Evolutionary conservation across 768 basidiomycete genomes (phyloP), one percentile per base, ranked within the genome.

Genomic region (Lactifluus pinguis): DNA sequence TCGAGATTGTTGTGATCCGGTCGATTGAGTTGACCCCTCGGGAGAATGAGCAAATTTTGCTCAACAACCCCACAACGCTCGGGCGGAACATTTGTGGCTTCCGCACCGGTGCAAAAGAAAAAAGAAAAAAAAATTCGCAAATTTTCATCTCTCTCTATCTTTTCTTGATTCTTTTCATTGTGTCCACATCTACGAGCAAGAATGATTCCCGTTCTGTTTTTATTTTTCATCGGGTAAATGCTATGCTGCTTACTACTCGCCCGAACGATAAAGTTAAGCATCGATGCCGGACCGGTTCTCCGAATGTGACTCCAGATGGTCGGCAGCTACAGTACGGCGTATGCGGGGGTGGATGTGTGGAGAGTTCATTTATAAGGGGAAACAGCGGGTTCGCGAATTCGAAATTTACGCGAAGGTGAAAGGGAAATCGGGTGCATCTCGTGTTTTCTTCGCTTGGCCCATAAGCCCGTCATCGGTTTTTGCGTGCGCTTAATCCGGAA

Each of bases 11-110:
- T 9, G 44, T 44, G 8, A 44, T 15, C 41, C 10, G 51, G 45
- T 41, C 45, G 52, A 59, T 59, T 48, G 52, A 60, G 59, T 53
- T 53, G 42, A 36, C 5, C 32, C 29, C 11, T 34, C 57, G 30
- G 44, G n/a, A 36, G 13, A 13, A 36, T 34, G 19, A 2, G 25
- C 25, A 57, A 57, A 57, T 7, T 42, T 50, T 29, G 56, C 56
- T 50, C 56, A 57, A 47, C n/a, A 11, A 15, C n/a, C 4, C 34
- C 10, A 25, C 9, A 25, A 25, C 25, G 25, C 25, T 25, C 25
- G 25, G 25, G 25, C 25, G 25, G 25, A 25, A 25, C 25, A 25
- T 25, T 25, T 25, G 25, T 25, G 25, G 25, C 25, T 25, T 25
- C 25, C 34, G 34, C 34, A 36, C 34, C 34, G 2, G 25, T 25